Evolutionary conservation across 495 filamentous ascomycete genomes (phyloP).

Genomic region (Neurospora africana): DNA sequence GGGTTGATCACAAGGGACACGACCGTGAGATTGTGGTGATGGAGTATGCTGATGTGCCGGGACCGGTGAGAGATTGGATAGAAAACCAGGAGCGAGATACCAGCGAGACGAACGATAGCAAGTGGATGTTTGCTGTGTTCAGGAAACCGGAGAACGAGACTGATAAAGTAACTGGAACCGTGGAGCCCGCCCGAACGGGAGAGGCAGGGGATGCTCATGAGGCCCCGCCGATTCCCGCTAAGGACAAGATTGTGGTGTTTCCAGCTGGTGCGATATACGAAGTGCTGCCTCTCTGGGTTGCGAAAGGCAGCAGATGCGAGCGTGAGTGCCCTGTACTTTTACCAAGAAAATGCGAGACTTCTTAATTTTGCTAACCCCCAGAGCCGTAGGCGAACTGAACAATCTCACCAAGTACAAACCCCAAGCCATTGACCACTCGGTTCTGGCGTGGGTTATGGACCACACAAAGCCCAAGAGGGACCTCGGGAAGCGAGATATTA

Average conservation of each 20-base stretch:
- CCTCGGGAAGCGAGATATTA: slow-evolving; percentile 21
- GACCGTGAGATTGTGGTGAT: slow-evolving; percentile 25
- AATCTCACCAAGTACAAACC: slow-evolving; percentile 20
- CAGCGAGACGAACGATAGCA: slow-evolving; percentile 7
- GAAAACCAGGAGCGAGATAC: slow-evolving; percentile 19
- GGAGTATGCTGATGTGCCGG: slow-evolving; percentile 24
- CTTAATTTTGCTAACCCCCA: background rate
- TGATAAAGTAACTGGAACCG: slow-evolving; percentile 8
- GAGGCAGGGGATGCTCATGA: background rate
- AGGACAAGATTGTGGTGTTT: slow-evolving; percentile 27
- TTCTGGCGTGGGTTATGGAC: slow-evolving; percentile 22
- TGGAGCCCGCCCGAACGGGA: slow-evolving; percentile 6
- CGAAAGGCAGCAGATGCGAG: slow-evolving; percentile 23
- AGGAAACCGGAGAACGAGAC: slow-evolving; percentile 17
- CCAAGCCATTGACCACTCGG: slow-evolving; percentile 14
- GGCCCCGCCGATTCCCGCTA: slow-evolving; percentile 5
- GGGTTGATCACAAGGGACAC: slow-evolving; percentile 23
- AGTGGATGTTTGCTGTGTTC: slow-evolving; percentile 21
- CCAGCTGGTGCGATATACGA: slow-evolving; percentile 23
- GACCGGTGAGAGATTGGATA: slow-evolving; percentile 18
- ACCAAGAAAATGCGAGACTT: background rate
- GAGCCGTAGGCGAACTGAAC: slow-evolving; percentile 13
- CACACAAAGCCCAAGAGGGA: slow-evolving; percentile 22
- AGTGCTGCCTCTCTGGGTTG: slow-evolving; percentile 23
- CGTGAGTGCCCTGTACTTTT: slow-evolving; percentile 12